These are phyloP conservation scores for Spizellomyces sp. DNA, from an alignment of 192 early-diverging fungal genomes.

Conservation along the genomic window DNA sequence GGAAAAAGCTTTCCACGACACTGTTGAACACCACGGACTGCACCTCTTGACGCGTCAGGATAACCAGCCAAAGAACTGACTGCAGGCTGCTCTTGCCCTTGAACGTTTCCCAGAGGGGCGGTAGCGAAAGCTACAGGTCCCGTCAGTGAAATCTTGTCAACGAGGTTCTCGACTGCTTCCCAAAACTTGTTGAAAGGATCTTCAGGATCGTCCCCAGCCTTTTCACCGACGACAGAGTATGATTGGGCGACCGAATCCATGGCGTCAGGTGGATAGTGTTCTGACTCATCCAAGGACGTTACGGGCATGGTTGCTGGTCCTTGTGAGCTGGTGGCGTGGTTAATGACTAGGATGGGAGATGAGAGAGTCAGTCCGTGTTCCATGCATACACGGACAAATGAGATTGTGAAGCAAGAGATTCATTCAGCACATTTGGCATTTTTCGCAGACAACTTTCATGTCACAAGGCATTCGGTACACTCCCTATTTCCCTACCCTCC, in stretches of 20 bases:
- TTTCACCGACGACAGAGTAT: slow-evolving; percentile 33
- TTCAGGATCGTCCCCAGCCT: slow-evolving; percentile 62
- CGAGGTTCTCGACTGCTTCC: slow-evolving; percentile 72
- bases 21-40: background rate
- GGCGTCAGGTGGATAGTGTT: background rate
- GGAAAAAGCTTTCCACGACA: too few relatives aligned
- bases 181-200: slow-evolving; percentile 84
- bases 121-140: slow-evolving; percentile 38
- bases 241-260: slow-evolving; percentile 12
- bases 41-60: background rate
- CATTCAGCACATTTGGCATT: background rate
- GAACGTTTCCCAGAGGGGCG: slow-evolving; percentile 26
- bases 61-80: background rate
- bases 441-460: too few relatives aligned
- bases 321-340: background rate
- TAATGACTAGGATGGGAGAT: slow-evolving; percentile 1
- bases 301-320: slow-evolving; percentile 41
- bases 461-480: background rate
- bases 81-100: background rate
- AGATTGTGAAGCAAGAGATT: background rate
- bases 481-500: too few relatives aligned
- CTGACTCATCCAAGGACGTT: slow-evolving; percentile 38
- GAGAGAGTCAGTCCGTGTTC: background rate
- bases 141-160: slow-evolving; percentile 67
- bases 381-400: too few relatives aligned